Base-by-base conservation (phyloP, 2,329 filamentous ascomycete genomes). In the Metarhizium sp. region DNA sequence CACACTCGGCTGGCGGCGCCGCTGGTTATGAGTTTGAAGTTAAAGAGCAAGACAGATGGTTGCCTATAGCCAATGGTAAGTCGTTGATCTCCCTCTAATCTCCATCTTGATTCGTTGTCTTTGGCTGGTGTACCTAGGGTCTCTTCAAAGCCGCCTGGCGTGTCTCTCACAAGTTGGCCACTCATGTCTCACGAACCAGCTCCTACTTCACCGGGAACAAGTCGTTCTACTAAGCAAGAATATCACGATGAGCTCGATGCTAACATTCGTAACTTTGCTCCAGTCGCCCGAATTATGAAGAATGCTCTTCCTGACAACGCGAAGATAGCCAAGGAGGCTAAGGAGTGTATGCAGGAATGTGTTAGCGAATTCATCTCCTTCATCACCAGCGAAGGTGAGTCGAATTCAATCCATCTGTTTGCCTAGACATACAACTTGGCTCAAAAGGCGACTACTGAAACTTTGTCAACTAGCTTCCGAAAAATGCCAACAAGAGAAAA, bases 61-160 rank as follows among this genome's bases (percentile, higher is more conserved):
- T 99, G 73, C 94, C 94, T 72, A 99, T 99, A 83, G 94, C 94
- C 78, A 99, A 99, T 91, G 94, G 94, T 99, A 83, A 83, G 94
- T 94, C 57, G 6, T 34, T n/a, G 5, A 60, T 57, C 13, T 56
- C 49, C 32, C 45, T 57, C 54, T 43, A 45, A 38, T 46, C 55
- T 53, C 18, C 78, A 78, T 79, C 78, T 75, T 76, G 76, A 70
- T 71, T 70, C 66, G 67, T 10, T 40, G 49, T 51, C 32, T 40
- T 11, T 25, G 32, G 30, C 25, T 48, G 20, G 34, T 51, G 50
- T 43, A 43, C 6, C 50, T 51, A 13, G 50, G 49, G 25, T 32
- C 29, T 36, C 48, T 38, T 52, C n/a, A 56, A 57, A 57, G 59
- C 60, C 68, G 66, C 65, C 67, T 62, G 65, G 64, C 66, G 67